phyloP scores from a whole-genome alignment of 495 filamentous ascomycete species.

The Penicillium herquei region DNA sequence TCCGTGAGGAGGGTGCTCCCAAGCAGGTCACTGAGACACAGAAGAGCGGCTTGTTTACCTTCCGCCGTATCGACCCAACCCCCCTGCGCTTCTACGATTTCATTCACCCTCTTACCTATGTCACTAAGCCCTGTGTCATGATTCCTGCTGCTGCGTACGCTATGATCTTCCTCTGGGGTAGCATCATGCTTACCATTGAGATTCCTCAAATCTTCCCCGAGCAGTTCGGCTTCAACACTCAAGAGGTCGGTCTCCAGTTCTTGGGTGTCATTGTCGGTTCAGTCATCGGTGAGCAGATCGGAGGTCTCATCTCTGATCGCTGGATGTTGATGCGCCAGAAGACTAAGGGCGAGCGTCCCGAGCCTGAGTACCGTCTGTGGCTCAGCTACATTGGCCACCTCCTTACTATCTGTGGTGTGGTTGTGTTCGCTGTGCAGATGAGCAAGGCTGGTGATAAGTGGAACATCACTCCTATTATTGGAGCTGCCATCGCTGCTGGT shows the following conservation, averaged over 20 bases:
- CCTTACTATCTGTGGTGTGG: slow-evolving; percentile 46
- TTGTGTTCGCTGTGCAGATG: slow-evolving; percentile 50
- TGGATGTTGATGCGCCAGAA: slow-evolving; percentile 45
- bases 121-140: slow-evolving; percentile 36
- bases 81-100: slow-evolving; percentile 48
- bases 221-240: slow-evolving; percentile 51
- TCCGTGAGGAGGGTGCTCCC: slow-evolving; percentile 19
- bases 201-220: slow-evolving; percentile 50
- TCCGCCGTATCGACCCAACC: slow-evolving; percentile 48
- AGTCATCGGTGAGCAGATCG: slow-evolving; percentile 55
- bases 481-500: slow-evolving; percentile 46
- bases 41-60: slow-evolving; percentile 34
- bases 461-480: slow-evolving; percentile 52
- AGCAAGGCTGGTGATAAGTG: slow-evolving; percentile 41
- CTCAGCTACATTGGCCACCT: slow-evolving; percentile 50
- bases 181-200: slow-evolving; percentile 50
- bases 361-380: slow-evolving; percentile 53
- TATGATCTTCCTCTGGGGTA: slow-evolving; percentile 53
- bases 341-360: slow-evolving; percentile 20
- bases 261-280: slow-evolving; percentile 54
- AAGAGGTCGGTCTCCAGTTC: slow-evolving; percentile 55
- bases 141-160: slow-evolving; percentile 51
- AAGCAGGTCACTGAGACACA: slow-evolving; percentile 9
- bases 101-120: slow-evolving; percentile 42
- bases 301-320: slow-evolving; percentile 47